These are phyloP conservation scores for Apiotrichum porosum DNA, from an alignment of 1,284 basidiomycete genomes.

Conservation along the genomic window DNA sequence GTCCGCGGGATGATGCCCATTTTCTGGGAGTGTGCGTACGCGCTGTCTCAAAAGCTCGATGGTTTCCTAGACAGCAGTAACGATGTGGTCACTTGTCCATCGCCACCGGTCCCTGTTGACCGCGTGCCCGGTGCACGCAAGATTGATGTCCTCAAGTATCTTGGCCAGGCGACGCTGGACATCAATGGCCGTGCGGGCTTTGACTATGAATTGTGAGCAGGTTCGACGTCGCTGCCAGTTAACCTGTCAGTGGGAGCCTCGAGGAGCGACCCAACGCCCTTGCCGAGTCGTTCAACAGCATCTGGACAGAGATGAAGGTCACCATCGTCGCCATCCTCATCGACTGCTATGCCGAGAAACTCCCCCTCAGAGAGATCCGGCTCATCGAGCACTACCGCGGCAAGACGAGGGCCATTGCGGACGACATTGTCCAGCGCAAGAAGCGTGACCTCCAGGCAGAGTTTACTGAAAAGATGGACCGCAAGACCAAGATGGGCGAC, in stretches of 20 bases:
- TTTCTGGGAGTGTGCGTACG: slow-evolving; percentile 60
- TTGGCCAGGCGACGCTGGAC: slow-evolving; percentile 60
- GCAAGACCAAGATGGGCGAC: slow-evolving; percentile 50
- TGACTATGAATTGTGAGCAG: slow-evolving; percentile 53
- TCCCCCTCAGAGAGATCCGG: background rate
- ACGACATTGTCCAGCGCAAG: slow-evolving; percentile 55
- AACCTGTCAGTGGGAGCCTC: slow-evolving; percentile 14
- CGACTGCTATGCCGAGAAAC: slow-evolving; percentile 13
- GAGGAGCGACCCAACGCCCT: slow-evolving; percentile 28
- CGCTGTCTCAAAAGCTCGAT: slow-evolving; percentile 55
- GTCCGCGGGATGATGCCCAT: slow-evolving; percentile 53
- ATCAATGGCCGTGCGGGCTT: slow-evolving; percentile 64
- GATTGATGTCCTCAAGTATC: slow-evolving; percentile 58
- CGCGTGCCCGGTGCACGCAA: slow-evolving; percentile 1
- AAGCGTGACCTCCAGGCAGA: slow-evolving; percentile 35
- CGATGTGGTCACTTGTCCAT: slow-evolving; percentile 5
- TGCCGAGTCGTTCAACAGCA: slow-evolving; percentile 29
- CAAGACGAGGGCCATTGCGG: background rate
- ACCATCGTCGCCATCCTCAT: slow-evolving; percentile 55
- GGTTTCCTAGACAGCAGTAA: slow-evolving; percentile 60
- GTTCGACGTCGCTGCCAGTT: slow-evolving; percentile 1
- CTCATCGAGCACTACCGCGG: background rate
- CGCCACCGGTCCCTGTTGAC: slow-evolving; percentile 12
- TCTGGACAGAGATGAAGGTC: slow-evolving; percentile 39
- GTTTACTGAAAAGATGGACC: slow-evolving; percentile 39